phyloP scores from a whole-genome alignment of 139 green algal genomes.

The Haematococcus lacustris region DNA sequence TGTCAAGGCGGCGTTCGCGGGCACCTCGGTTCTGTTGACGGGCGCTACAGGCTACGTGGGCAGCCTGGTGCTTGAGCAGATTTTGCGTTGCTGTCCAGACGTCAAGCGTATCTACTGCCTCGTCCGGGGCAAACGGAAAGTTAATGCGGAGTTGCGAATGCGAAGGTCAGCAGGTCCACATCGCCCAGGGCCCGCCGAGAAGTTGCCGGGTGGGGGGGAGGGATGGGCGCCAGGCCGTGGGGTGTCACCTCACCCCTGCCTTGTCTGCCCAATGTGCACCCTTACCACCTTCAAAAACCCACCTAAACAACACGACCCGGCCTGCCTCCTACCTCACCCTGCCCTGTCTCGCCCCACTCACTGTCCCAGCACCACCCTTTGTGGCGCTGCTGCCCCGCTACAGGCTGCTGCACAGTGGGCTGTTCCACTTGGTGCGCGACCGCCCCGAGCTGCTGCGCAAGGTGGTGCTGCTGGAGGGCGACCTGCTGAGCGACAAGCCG shows the following conservation, averaged over 20 bases:
- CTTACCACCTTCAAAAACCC: no score
- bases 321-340: no score
- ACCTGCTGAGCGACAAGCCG: conserved; percentile 20
- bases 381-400: no score
- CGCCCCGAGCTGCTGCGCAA: conserved; percentile 15
- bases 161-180: conserved; percentile 3
- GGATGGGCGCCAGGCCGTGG: no score
- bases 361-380: no score
- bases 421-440: conserved; percentile 25
- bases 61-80: conserved; percentile 6
- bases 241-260: no score
- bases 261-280: no score
- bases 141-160: conserved; percentile 9
- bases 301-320: no score
- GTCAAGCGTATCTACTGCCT: conserved; percentile 12
- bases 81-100: background rate
- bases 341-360: no score
- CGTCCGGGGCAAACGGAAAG: conserved; percentile 13
- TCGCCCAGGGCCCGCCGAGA: no score
- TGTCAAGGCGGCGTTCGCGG: no score
- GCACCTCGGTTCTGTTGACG: conserved; percentile 5
- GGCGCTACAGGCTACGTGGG: conserved; percentile 7
- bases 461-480: conserved; percentile 29
- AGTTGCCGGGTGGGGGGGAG: no score
- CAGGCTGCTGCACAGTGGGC: conserved; percentile 19